Base-by-base conservation (phyloP, 768 basidiomycete species). In the Rhodotorula diobovata region DNA sequence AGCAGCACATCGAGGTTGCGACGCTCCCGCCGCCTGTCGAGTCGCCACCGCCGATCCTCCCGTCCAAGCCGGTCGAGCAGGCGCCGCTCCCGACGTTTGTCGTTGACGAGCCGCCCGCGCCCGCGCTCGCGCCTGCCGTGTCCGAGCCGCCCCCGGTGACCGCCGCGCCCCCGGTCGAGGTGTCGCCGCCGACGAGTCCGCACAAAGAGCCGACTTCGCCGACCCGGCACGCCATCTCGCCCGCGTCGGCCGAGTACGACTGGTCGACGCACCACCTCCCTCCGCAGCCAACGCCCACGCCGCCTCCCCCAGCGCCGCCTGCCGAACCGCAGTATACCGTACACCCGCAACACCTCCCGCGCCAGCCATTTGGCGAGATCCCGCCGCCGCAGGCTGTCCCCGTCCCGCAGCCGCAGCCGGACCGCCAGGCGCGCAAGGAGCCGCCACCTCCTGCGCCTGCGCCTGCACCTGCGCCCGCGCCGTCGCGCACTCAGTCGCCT, bases 271-370 rank as follows among this genome's bases (percentile, higher is more conserved):
- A 66, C 48, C 48, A 51, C 37, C 48, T 51, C 15, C 64, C 39
- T 18, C 23, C 32, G 25, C 54, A 46, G 63, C 53, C 34, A 14
- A 75, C 81, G 20, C 79, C 82, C 58, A 78, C 81, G 46, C 73
- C 78, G 35, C 64, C 48, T 18, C 79, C 77, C 2, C 50, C 70
- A 16, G 16, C 63, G 3, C 45, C 69, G 12, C 23, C 63, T 23
- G 82, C 85, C 35, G 81, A 84, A 60, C 81, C 90, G 25, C 86
- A 88, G 75, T 88, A 89, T 68, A 88, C 20, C 84, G 87, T 75
- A 87, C 89, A 41, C 85, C 85, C 84, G 55, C 81, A 83, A 32
- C 80, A 74, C 50, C 34, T 43, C 9, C 55, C 43, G 1, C 37
- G 75, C 82, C 61, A 80, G 84, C 61, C 70, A 45, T 58, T 61